phyloP scores from a whole-genome alignment of 345 rosid species.

The Angophora floribunda region DNA sequence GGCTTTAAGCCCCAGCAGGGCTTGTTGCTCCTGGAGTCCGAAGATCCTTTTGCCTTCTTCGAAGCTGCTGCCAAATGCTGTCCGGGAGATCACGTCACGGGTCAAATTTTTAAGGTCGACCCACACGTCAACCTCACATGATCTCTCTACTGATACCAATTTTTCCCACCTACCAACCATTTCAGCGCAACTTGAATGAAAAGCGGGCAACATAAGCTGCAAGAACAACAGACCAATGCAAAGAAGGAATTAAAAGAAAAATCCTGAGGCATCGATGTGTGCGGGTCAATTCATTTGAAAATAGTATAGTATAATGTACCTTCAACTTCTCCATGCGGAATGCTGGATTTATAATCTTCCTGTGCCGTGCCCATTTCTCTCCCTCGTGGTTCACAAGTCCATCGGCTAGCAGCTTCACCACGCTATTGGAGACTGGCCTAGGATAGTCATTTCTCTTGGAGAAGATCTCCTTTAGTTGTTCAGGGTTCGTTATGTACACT shows the following conservation, averaged over 20 bases:
- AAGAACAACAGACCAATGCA: background rate
- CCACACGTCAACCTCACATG: slow-evolving; percentile 24
- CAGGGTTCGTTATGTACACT: slow-evolving; percentile 22
- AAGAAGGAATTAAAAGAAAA: background rate
- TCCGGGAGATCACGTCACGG: slow-evolving; percentile 28
- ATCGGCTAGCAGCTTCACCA: slow-evolving; percentile 12
- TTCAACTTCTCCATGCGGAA: slow-evolving; percentile 42
- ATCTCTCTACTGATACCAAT: slow-evolving; percentile 5
- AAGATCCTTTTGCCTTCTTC: slow-evolving; percentile 28
- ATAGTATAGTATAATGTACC: slow-evolving; percentile 3
- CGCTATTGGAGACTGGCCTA: slow-evolving; percentile 10
- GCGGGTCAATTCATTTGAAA: background rate
- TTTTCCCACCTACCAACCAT: slow-evolving; percentile 16
- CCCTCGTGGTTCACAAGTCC: slow-evolving; percentile 35
- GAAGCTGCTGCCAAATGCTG: slow-evolving; percentile 31
- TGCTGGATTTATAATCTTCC: slow-evolving; percentile 46
- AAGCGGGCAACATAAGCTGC: slow-evolving; percentile 15
- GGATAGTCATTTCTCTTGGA: slow-evolving; percentile 20
- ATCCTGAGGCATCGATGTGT: slow-evolving; percentile 2
- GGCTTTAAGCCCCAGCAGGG: background rate
- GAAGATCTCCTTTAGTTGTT: slow-evolving; percentile 25
- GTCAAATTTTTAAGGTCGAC: slow-evolving; percentile 19
- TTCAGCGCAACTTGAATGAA: slow-evolving; percentile 9
- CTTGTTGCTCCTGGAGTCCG: slow-evolving; percentile 14
- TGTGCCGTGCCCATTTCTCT: slow-evolving; percentile 42